Conservation (phyloP, 1,284 basidiomycete species). For the Inonotus hispidus region DNA sequence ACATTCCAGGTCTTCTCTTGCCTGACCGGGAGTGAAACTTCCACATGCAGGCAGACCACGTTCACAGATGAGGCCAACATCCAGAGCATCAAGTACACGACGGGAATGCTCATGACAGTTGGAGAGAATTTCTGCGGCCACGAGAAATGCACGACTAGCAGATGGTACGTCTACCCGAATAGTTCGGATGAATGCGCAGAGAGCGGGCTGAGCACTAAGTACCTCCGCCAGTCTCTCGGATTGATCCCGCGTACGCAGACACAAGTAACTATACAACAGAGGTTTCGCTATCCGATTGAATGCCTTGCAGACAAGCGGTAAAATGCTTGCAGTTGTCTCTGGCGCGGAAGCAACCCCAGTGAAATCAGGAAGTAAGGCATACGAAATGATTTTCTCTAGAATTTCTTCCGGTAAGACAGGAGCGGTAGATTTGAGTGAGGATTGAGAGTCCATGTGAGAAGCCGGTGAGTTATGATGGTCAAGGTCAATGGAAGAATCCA, state of each 20-base stretch:
- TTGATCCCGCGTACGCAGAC: slow-evolving; percentile 34
- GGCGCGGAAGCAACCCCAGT: slow-evolving; percentile 16
- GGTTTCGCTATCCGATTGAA: slow-evolving; percentile 50
- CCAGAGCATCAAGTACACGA: slow-evolving; percentile 32
- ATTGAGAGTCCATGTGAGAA: not conserved
- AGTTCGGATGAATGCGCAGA: slow-evolving; percentile 35
- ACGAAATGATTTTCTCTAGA: slow-evolving; percentile 44
- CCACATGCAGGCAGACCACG: slow-evolving; percentile 22
- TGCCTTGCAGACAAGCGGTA: slow-evolving; percentile 41
- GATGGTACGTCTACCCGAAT: slow-evolving; percentile 34
- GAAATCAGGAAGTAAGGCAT: slow-evolving; percentile 29
- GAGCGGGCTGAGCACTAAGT: slow-evolving; percentile 31
- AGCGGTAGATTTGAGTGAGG: not conserved
- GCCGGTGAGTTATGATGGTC: not conserved
- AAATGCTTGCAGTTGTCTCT: slow-evolving; percentile 29
- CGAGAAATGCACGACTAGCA: slow-evolving; percentile 27
- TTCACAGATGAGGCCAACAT: slow-evolving; percentile 39
- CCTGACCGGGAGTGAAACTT: slow-evolving; percentile 14
- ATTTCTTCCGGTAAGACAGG: slow-evolving; percentile 43
- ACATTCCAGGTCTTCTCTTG: slow-evolving; percentile 25
- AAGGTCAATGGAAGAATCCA: not conserved
- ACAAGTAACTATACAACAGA: slow-evolving; percentile 44
- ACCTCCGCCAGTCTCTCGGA: slow-evolving; percentile 36
- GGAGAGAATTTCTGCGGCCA: slow-evolving; percentile 24
- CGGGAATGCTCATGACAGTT: not conserved